A percentile compares a stretch with the other conserved stretches of the same genome.
These are phyloP conservation scores for Emmonsiellopsis sp. DNA, from an alignment of 2,329 filamentous ascomycete species.

Conservation along the genomic window DNA sequence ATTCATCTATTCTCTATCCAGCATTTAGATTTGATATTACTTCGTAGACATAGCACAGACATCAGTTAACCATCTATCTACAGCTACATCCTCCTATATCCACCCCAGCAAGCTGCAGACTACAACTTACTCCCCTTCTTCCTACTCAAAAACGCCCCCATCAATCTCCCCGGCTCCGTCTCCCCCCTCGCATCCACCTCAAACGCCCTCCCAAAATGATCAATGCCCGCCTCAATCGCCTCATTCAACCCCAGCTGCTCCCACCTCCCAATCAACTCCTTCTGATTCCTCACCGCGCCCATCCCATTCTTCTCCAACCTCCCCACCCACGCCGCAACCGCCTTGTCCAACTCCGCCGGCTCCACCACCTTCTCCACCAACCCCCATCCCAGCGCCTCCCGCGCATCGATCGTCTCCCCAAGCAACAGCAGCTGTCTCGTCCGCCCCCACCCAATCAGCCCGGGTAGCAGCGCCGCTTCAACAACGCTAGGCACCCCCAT, in stretches of 20 bases:
- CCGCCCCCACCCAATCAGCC: slow-evolving; percentile 28
- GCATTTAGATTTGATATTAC: too few species aligned
- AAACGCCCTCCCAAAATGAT: slow-evolving; percentile 19
- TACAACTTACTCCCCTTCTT: slow-evolving; percentile 5
- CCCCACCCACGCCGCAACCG: slow-evolving; percentile 23
- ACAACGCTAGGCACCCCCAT: slow-evolving; percentile 31
- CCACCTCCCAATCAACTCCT: slow-evolving; percentile 21
- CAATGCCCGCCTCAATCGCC: slow-evolving; percentile 18
- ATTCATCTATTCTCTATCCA: too few species aligned
- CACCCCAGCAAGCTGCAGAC: background rate
- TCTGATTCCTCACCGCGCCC: slow-evolving; percentile 24
- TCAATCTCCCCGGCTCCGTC: slow-evolving; percentile 5
- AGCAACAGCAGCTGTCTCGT: slow-evolving; percentile 27
- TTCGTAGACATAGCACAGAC: too few species aligned
- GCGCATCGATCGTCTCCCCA: slow-evolving; percentile 24
- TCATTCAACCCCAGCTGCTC: slow-evolving; percentile 15
- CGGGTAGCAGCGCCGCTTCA: slow-evolving; percentile 28
- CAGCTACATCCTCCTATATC: too few species aligned
- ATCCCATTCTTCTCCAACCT: slow-evolving; percentile 22
- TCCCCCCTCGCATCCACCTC: slow-evolving; percentile 3
- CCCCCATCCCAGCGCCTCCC: slow-evolving; percentile 25
- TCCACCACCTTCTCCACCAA: slow-evolving; percentile 27
- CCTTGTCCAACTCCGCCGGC: slow-evolving; percentile 18
- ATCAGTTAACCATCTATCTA: too few species aligned
- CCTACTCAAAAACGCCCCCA: slow-evolving; percentile 6